Evolutionary conservation across 257 asterid species (phyloP).

Genomic region (Paulownia fortunei): DNA sequence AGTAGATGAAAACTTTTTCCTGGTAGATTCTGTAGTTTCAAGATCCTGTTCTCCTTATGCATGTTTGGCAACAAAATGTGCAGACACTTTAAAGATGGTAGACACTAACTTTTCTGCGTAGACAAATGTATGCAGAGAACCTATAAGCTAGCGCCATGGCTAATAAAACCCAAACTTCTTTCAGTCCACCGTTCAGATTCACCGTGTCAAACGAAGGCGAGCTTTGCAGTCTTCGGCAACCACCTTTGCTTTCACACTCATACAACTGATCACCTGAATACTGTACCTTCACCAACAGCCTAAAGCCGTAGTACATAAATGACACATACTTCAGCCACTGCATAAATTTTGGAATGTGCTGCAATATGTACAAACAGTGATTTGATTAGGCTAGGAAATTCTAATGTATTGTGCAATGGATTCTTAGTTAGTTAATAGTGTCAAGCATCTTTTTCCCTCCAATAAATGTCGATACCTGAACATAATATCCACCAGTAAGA

Average conservation of each 20-base stretch:
- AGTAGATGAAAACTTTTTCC: no score
- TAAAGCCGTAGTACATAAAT: slow-evolving; percentile 88
- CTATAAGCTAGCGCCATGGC: slow-evolving; percentile 89
- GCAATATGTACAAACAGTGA: slow-evolving; percentile 30
- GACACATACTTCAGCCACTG: slow-evolving; percentile 88
- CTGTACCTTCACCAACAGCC: slow-evolving; percentile 89
- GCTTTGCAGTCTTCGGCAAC: slow-evolving; percentile 74
- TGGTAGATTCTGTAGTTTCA: neutral
- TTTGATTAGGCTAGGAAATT: no score
- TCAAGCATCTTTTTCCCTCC: no score
- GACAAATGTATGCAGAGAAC: slow-evolving; percentile 68
- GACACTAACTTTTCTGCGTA: slow-evolving; percentile 56
- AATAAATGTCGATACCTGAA: slow-evolving; percentile 68
- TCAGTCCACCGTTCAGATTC: slow-evolving; percentile 67
- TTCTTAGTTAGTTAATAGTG: no score
- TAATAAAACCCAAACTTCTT: slow-evolving; percentile 80
- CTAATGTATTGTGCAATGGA: neutral
- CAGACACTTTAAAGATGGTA: slow-evolving; percentile 44
- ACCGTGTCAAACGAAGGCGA: slow-evolving; percentile 93
- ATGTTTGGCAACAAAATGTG: neutral
- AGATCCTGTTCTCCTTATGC: neutral
- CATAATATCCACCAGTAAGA: slow-evolving; percentile 97
- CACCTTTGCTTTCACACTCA: slow-evolving; percentile 71
- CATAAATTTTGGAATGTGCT: slow-evolving; percentile 92
- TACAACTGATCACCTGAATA: slow-evolving; percentile 73